Percentiles rank a stretch among this genome's conserved stretches.
phyloP scores from a whole-genome alignment of 345 rosid species.

The Carallia brachiata region DNA sequence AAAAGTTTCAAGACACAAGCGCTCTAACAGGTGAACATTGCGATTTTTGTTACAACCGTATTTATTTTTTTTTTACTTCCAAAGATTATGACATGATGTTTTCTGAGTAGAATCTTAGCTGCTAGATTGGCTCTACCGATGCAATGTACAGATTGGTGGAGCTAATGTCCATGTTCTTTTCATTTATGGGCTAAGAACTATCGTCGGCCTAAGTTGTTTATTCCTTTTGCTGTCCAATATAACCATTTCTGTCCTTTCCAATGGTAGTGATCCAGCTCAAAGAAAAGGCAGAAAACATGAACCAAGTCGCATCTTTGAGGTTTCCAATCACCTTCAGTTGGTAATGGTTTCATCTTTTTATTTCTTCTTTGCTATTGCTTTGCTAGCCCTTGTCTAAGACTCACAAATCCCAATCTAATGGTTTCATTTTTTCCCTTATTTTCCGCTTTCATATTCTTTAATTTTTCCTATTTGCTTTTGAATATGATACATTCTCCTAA shows the following conservation, averaged over 20 bases:
- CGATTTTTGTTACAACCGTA: neutral
- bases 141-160: neutral
- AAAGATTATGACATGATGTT: neutral
- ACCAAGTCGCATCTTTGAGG: constrained; percentile 21
- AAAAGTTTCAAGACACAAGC: constrained; percentile 51
- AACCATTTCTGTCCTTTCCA: constrained; percentile 10
- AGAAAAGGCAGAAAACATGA: constrained; percentile 35
- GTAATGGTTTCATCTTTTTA: constrained; percentile 22
- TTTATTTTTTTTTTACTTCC: neutral
- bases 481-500: too few species aligned
- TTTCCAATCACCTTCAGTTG: constrained; percentile 24
- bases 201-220: neutral
- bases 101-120: neutral
- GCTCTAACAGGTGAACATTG: constrained; percentile 45
- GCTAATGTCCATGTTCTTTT: constrained; percentile 3
- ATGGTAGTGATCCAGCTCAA: constrained; percentile 43
- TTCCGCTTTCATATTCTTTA: neutral
- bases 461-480: neutral
- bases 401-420: too few species aligned
- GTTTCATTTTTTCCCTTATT: too few species aligned
- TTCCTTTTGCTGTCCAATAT: constrained; percentile 8
- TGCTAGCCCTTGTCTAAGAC: too few species aligned
- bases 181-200: neutral
- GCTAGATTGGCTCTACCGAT: neutral
- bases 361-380: too few species aligned